Percentiles rank a stretch among this genome's conserved stretches.
These are phyloP conservation scores for Penium margaritaceum DNA, from an alignment of 139 green algal species.

Conservation along the genomic window DNA sequence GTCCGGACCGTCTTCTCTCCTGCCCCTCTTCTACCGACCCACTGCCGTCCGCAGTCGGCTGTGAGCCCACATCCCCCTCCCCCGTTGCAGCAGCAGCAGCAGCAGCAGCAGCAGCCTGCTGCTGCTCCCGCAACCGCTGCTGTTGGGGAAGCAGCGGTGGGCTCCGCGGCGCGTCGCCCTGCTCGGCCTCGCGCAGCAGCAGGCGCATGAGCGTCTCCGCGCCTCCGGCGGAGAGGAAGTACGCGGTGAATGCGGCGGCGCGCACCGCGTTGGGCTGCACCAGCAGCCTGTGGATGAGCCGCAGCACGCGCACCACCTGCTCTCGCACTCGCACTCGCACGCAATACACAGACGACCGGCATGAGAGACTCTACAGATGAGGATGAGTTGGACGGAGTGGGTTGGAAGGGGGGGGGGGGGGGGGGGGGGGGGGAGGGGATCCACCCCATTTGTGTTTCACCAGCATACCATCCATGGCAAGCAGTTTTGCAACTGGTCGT, in stretches of 20 bases:
- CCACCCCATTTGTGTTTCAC: constrained; percentile 31
- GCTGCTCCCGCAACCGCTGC: background rate
- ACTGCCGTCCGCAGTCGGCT: no score
- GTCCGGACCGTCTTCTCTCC: no score
- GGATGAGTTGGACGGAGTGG: background rate
- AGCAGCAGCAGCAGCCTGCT: no score
- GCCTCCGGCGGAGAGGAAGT: constrained; percentile 9
- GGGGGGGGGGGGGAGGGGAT: constrained; percentile 9
- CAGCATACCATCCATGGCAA: no score
- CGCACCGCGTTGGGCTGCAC: constrained; percentile 34
- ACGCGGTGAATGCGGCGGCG: constrained; percentile 17
- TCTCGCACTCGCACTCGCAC: background rate
- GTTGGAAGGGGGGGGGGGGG: background rate
- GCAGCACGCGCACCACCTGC: constrained; percentile 43
- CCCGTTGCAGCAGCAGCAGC: no score
- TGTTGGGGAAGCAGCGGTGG: background rate
- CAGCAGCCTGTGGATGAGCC: constrained; percentile 38
- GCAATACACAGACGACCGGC: background rate
- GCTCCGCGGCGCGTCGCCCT: background rate
- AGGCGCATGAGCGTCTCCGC: constrained; percentile 32
- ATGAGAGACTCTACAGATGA: background rate
- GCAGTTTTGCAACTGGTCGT: no score
- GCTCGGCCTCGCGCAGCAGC: constrained; percentile 27
- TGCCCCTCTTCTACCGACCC: no score
- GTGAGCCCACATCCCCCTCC: no score